These are phyloP conservation scores for Claviceps digitariae DNA, from an alignment of 2,329 filamentous ascomycete species.

Conservation along the genomic window DNA sequence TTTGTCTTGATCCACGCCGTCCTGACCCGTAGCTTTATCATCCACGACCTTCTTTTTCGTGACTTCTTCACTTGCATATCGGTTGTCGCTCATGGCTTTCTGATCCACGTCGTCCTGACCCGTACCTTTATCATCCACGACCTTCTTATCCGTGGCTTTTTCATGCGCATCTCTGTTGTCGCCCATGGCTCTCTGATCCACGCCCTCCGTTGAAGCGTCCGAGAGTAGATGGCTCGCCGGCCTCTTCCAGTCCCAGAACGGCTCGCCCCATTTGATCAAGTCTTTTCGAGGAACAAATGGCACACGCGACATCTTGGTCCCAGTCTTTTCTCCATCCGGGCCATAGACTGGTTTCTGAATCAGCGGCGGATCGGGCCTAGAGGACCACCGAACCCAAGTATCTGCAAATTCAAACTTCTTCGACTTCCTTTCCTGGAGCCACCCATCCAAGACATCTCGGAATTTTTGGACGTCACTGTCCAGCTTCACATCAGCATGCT, in stretches of 20 bases:
- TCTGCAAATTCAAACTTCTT: background rate
- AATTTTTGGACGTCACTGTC: constrained; percentile 18
- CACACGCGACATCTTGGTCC: background rate
- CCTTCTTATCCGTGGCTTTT: background rate
- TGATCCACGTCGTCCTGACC: no score
- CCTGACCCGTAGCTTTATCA: no score
- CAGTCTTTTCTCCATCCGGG: background rate
- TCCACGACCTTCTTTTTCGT: no score
- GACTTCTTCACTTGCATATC: no score
- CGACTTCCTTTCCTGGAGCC: constrained; percentile 7
- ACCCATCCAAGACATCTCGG: constrained; percentile 13
- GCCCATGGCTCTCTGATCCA: background rate
- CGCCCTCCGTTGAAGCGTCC: background rate
- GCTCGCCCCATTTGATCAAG: background rate
- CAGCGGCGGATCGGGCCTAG: background rate
- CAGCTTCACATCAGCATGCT: constrained; percentile 19
- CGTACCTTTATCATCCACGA: background rate
- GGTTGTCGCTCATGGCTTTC: no score
- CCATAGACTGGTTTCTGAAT: background rate
- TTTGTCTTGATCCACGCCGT: no score
- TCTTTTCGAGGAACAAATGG: background rate
- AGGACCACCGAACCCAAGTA: background rate
- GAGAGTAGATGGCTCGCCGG: background rate
- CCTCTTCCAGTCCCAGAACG: constrained; percentile 1
- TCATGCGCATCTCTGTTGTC: background rate